These are phyloP conservation scores for Metarhizium brunneum DNA, from an alignment of 2,329 filamentous ascomycete species.

Conservation along the genomic window DNA sequence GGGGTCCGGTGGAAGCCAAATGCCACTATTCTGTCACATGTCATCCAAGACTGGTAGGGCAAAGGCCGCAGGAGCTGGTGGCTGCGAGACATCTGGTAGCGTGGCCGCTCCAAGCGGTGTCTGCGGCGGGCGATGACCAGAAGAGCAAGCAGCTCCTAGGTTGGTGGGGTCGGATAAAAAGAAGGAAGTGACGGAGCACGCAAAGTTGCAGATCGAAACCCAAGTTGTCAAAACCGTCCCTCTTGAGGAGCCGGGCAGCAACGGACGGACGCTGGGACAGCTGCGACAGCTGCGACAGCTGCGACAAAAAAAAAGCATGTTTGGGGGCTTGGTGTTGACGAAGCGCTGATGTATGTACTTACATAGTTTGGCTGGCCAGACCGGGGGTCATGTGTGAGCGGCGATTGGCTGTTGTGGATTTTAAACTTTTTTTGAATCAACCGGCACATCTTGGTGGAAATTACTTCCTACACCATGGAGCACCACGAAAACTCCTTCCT, in stretches of 20 bases:
- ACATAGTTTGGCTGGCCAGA: not conserved
- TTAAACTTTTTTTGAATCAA: constrained; percentile 6
- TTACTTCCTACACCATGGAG: not conserved
- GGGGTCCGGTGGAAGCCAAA: not conserved
- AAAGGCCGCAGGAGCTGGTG: not conserved
- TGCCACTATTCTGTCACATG: not conserved
- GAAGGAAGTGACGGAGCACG: too few species aligned
- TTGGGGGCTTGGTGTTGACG: not conserved
- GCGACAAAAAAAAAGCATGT: not conserved
- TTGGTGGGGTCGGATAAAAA: too few species aligned
- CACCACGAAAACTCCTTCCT: too few species aligned
- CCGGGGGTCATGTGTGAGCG: not conserved
- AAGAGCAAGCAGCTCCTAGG: too few species aligned
- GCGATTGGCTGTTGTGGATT: not conserved
- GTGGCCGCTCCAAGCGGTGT: not conserved
- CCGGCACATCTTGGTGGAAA: constrained; percentile 3
- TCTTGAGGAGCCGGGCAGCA: too few species aligned
- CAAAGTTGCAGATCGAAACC: not conserved
- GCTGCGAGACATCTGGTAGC: not conserved
- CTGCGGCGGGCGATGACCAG: too few species aligned
- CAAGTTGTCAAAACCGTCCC: not conserved
- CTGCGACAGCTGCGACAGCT: too few species aligned
- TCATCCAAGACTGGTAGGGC: not conserved
- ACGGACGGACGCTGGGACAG: too few species aligned
- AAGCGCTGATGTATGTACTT: too few species aligned